Conservation (phyloP, 768 basidiomycete genomes). For the Podaxis mareebaensis region DNA sequence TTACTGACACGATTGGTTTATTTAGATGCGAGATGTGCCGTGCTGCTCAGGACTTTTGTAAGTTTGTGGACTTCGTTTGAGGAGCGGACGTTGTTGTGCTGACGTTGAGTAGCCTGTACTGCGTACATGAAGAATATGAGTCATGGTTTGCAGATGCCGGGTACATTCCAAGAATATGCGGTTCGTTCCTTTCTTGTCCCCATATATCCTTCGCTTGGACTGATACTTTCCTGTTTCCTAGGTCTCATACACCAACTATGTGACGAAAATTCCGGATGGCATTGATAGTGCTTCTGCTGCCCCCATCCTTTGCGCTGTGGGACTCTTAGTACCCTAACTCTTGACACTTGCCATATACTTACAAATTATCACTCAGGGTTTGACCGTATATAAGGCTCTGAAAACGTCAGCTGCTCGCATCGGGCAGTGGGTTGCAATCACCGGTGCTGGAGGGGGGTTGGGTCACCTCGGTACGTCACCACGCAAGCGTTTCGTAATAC, state of each 20-base stretch:
- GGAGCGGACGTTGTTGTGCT: too few relatives aligned
- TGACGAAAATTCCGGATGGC: slow-evolving; percentile 78
- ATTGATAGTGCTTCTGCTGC: slow-evolving; percentile 67
- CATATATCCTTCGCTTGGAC: not conserved
- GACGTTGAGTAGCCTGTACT: not conserved
- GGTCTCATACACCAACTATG: slow-evolving; percentile 69
- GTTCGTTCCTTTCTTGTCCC: slow-evolving; percentile 30
- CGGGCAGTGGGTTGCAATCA: slow-evolving; percentile 76
- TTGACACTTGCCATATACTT: not conserved
- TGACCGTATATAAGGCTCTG: slow-evolving; percentile 85
- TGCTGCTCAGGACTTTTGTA: slow-evolving; percentile 73
- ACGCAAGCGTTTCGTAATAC: too few relatives aligned
- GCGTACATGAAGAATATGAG: slow-evolving; percentile 39
- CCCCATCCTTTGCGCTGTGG: slow-evolving; percentile 76
- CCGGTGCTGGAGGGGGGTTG: slow-evolving; percentile 80
- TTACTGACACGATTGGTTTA: not conserved
- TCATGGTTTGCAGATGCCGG: slow-evolving; percentile 70
- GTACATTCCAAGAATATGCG: slow-evolving; percentile 74
- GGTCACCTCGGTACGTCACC: slow-evolving; percentile 66
- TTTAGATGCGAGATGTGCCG: slow-evolving; percentile 71
- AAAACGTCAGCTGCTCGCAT: slow-evolving; percentile 64
- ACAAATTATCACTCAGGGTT: slow-evolving; percentile 42
- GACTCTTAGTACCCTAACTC: slow-evolving; percentile 15
- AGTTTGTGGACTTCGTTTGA: slow-evolving; percentile 17
- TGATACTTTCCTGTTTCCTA: slow-evolving; percentile 19